Evolutionary conservation across 306 rosid species (phyloP).

Genomic region (Quercus alba): DNA sequence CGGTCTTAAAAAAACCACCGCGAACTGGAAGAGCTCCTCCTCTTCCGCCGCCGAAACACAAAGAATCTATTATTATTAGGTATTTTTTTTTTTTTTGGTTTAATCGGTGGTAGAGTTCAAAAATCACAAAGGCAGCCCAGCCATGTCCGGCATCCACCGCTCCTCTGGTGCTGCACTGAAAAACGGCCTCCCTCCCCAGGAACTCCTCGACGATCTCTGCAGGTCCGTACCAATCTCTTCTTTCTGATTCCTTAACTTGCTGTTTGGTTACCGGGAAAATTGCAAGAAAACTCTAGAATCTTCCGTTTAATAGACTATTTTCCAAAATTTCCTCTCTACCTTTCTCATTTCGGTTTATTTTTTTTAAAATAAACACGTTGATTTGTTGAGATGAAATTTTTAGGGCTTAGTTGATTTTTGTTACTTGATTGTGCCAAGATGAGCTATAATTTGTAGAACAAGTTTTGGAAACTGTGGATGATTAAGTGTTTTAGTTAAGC

Average conservation of each 20-base stretch:
- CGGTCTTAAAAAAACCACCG: too few relatives aligned
- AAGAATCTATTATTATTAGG: neutral
- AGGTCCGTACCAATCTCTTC: constrained; percentile 36
- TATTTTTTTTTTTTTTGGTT: neutral
- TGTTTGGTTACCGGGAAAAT: constrained; percentile 17
- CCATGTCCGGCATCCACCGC: constrained; percentile 68
- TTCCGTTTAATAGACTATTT: neutral
- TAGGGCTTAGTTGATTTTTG: neutral
- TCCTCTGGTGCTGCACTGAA: constrained; percentile 61
- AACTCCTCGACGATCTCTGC: constrained; percentile 95
- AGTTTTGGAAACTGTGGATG: neutral
- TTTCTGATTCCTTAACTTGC: neutral
- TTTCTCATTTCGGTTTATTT: too few relatives aligned
- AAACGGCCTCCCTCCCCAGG: constrained; percentile 82
- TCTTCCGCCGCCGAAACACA: too few relatives aligned
- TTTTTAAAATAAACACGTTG: neutral
- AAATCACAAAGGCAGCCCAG: constrained; percentile 6
- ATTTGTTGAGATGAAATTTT: neutral
- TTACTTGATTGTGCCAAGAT: neutral
- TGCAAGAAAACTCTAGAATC: neutral
- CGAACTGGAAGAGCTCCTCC: too few relatives aligned
- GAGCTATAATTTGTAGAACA: neutral
- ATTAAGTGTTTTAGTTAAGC: neutral
- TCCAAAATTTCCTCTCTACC: too few relatives aligned
- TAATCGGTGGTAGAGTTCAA: constrained; percentile 14